phyloP scores from a whole-genome alignment of 495 filamentous ascomycete species.

The Xanthoparmelia taractica region DNA sequence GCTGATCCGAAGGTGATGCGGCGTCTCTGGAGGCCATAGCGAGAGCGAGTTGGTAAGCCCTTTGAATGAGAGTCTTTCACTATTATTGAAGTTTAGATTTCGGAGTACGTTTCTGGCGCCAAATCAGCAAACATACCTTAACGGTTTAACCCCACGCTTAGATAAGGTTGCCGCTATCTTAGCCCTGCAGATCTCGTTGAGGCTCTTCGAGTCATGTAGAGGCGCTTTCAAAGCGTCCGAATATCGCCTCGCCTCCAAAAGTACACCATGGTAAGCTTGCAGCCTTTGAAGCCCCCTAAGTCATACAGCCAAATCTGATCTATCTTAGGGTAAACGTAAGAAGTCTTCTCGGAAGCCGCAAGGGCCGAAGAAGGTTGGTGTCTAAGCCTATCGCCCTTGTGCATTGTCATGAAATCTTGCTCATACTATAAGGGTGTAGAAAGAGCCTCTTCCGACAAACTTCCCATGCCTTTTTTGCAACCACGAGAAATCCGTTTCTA shows the following conservation, averaged over 20 bases:
- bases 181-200: not conserved
- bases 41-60: not conserved
- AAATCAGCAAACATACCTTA: no score
- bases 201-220: not conserved
- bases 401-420: constrained; percentile 4
- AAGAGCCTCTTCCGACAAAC: constrained; percentile 73
- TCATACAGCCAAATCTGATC: constrained; percentile 3
- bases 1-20: constrained; percentile 5
- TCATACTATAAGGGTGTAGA: constrained; percentile 42
- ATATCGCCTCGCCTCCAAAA: not conserved
- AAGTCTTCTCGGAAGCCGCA: constrained; percentile 79
- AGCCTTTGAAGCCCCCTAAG: not conserved
- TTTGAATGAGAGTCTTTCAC: not conserved
- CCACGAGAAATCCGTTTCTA: constrained; percentile 81
- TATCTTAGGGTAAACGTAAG: constrained; percentile 80
- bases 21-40: constrained; percentile 1
- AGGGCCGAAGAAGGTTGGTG: constrained; percentile 68
- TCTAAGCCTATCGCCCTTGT: not conserved
- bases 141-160: not conserved
- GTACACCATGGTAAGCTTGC: constrained; percentile 12
- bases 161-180: constrained; percentile 2
- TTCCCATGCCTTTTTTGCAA: constrained; percentile 99
- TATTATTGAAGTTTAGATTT: no score
- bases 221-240: not conserved
- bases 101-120: no score